phyloP scores from a whole-genome alignment of 2,329 filamentous ascomycete genomes.

The Tetracladium maxilliforme region DNA sequence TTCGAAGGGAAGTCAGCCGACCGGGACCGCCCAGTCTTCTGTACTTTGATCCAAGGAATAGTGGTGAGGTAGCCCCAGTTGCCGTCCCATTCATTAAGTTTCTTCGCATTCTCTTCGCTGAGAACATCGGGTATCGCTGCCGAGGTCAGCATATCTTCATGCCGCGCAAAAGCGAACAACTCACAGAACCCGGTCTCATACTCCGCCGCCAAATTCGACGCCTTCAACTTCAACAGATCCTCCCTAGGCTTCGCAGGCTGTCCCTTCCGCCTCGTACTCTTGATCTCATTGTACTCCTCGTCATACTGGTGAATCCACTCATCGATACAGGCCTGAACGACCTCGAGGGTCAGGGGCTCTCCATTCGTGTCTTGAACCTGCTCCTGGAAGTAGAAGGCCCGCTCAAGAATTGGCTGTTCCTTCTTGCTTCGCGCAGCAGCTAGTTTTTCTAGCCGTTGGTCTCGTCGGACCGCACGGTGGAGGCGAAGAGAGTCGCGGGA shows the following conservation, averaged over 20 bases:
- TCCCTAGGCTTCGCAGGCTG: conserved; percentile 66
- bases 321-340: conserved; percentile 34
- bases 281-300: conserved; percentile 51
- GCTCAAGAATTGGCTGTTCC: conserved; percentile 56
- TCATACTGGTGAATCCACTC: conserved; percentile 56
- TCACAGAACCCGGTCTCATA: conserved; percentile 69
- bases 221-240: conserved; percentile 59
- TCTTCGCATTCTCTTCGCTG: conserved; percentile 42
- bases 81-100: conserved; percentile 60
- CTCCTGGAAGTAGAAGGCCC: conserved; percentile 59
- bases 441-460: conserved; percentile 67
- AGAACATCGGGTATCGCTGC: conserved; percentile 59
- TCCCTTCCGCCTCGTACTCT: conserved; percentile 60
- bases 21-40: conserved; percentile 43
- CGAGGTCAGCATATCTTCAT: neutral
- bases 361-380: conserved; percentile 36
- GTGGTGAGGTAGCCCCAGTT: conserved; percentile 63
- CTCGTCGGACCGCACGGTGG: conserved; percentile 63
- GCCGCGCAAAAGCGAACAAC: too few species aligned
- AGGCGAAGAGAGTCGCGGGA: conserved; percentile 76
- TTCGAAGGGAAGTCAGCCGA: conserved; percentile 64
- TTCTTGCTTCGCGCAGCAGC: conserved; percentile 55
- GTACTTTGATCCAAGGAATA: conserved; percentile 59
- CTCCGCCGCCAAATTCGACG: conserved; percentile 61
- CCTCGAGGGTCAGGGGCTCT: conserved; percentile 33